phyloP scores from a whole-genome alignment of 805 yeast species.

The Saturnispora mendoncae region DNA sequence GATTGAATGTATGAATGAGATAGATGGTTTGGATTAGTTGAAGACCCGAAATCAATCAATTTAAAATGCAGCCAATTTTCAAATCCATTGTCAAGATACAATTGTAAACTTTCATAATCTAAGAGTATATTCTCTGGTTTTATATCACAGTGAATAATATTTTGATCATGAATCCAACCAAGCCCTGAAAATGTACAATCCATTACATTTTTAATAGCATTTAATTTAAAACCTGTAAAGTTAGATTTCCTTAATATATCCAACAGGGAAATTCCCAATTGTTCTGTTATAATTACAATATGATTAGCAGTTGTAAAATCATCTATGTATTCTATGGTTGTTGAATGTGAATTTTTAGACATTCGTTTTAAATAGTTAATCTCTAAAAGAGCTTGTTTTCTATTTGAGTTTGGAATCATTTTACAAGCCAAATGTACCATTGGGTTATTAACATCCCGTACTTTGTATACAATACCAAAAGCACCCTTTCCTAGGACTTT shows the following conservation, averaged over 20 bases:
- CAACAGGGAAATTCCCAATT: conserved; percentile 57
- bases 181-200: conserved; percentile 52
- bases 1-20: conserved; percentile 49
- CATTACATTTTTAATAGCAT: conserved; percentile 37
- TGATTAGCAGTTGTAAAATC: conserved; percentile 78
- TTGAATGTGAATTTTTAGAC: conserved; percentile 20
- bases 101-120: conserved; percentile 30
- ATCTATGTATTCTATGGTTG: conserved; percentile 47
- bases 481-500: conserved; percentile 62
- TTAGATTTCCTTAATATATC: conserved; percentile 44
- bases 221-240: conserved; percentile 41
- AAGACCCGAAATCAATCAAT: conserved; percentile 75
- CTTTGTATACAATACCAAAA: conserved; percentile 69
- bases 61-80: conserved; percentile 32
- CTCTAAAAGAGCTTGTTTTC: conserved; percentile 69
- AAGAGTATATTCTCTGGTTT: conserved; percentile 70
- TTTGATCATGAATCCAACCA: conserved; percentile 44
- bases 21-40: conserved; percentile 38
- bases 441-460: conserved; percentile 50
- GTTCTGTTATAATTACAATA: conserved; percentile 71
- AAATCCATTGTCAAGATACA: conserved; percentile 7
- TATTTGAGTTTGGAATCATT: conserved; percentile 60
- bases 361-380: conserved; percentile 55
- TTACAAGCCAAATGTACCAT: conserved; percentile 61
- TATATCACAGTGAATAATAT: conserved; percentile 73